Conservation (phyloP, 352 stramenopile species). For the Globisporangium middletonii region DNA sequence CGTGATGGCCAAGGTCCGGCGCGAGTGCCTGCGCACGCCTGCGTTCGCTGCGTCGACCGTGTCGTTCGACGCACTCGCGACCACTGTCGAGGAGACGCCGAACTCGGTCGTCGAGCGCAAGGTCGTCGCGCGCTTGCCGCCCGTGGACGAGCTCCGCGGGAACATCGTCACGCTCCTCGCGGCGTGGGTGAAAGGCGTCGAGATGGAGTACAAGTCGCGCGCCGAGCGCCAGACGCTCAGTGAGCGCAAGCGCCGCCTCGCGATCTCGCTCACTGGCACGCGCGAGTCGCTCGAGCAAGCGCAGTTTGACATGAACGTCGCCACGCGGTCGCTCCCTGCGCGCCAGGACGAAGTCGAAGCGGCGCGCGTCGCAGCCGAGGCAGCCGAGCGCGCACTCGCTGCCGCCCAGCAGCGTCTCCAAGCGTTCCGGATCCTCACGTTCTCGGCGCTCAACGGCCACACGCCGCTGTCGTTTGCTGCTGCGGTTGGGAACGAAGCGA, state of each 20-base stretch:
- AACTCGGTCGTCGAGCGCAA: conserved; percentile 7
- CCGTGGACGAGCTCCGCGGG: conserved; percentile 27
- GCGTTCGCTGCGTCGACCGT: conserved; percentile 31
- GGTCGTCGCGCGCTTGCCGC: conserved; percentile 20
- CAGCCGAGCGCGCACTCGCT: conserved; percentile 30
- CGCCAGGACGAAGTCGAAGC: conserved; percentile 56
- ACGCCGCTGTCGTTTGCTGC: conserved; percentile 64
- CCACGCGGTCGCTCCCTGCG: conserved; percentile 50
- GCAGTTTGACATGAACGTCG: conserved; percentile 58
- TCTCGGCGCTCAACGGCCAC: conserved; percentile 57
- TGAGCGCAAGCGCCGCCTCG: conserved; percentile 48
- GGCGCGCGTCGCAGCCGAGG: conserved; percentile 18
- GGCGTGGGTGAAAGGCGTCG: conserved; percentile 68
- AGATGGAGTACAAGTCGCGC: conserved; percentile 68
- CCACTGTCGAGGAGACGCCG: conserved; percentile 4
- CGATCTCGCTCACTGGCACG: conserved; percentile 24
- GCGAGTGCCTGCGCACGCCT: conserved; percentile 52
- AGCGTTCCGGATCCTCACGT: conserved; percentile 45
- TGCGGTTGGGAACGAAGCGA: conserved; percentile 64
- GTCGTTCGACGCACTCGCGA: conserved; percentile 16
- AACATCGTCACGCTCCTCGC: conserved; percentile 50
- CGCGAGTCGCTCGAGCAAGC: conserved; percentile 33
- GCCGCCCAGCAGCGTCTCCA: conserved; percentile 40
- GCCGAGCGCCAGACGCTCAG: conserved; percentile 43
- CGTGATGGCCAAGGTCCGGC: conserved; percentile 71